Evolutionary conservation across 495 filamentous ascomycete species (phyloP).

Genomic region (Chlorociboria aeruginascens): DNA sequence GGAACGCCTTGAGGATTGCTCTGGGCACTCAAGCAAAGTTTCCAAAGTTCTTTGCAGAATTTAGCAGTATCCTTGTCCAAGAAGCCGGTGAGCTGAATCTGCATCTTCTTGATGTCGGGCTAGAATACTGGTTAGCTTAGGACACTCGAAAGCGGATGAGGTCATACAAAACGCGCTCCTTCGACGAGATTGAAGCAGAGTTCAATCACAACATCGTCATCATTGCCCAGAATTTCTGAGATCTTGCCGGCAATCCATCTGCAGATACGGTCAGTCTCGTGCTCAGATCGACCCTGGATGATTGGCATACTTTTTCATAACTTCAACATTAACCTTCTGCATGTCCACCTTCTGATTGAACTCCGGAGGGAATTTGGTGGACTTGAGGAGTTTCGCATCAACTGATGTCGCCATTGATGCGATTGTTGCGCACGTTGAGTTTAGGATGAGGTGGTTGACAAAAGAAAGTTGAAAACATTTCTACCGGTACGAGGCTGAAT

Average conservation of each 20-base stretch:
- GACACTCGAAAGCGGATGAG: not conserved
- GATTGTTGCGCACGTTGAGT: not conserved
- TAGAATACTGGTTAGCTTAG: conserved; percentile 24
- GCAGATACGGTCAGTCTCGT: conserved; percentile 10
- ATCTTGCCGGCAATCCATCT: conserved; percentile 91
- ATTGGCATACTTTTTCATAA: conserved; percentile 77
- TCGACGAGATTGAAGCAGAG: conserved; percentile 85
- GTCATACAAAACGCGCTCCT: conserved; percentile 62
- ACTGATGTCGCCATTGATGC: conserved; percentile 56
- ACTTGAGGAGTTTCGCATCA: conserved; percentile 75
- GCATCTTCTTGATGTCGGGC: conserved; percentile 91
- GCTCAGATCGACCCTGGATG: not conserved
- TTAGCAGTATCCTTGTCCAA: conserved; percentile 82
- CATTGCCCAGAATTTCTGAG: conserved; percentile 72
- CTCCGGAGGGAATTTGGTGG: conserved; percentile 88
- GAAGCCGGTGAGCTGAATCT: conserved; percentile 89
- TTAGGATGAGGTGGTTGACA: not conserved
- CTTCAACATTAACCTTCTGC: conserved; percentile 89
- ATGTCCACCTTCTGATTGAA: conserved; percentile 95
- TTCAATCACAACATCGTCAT: conserved; percentile 93
- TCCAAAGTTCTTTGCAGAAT: conserved; percentile 95
- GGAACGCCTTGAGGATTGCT: conserved; percentile 80
- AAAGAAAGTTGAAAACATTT: not conserved
- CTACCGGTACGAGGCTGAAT: too few relatives aligned
- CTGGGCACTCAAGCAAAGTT: conserved; percentile 80